Base-by-base conservation (phyloP, 495 filamentous ascomycete genomes). In the Xylaria venustula region DNA sequence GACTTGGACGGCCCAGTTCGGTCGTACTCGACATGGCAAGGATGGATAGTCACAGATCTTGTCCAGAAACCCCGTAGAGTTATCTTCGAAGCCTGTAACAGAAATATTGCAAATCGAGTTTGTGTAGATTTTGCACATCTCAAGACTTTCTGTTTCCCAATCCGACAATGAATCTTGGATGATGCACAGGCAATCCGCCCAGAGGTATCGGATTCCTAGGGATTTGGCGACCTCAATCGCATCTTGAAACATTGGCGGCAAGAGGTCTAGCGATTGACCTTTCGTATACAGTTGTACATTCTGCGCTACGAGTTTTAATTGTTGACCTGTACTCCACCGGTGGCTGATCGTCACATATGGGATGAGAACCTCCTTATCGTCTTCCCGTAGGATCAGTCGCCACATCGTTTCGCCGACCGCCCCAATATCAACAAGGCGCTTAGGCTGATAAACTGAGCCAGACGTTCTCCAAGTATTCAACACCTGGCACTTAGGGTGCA, bases 181-280 rank as follows among this genome's bases (percentile, higher is more conserved):
- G 34, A 68, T 68, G 12, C 66, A 68, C 3, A 68, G 17, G 7
- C 66, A 36, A 23, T 68, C 66, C 14, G 61, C 62, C 66, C 66
- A 68, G 4, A 68, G 7, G 36, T 68, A 61, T 11, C 60, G 63
- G 34, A 68, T 17, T 0, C 30, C 14, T 19, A 68, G 25, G 34
- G 59, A 48, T 14, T 65, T 64, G 34, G 32, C 32, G 0, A 68
- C 42, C 26, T 58, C 59, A 17, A 68, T 58, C 2, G 63, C 60
- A 25, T 68, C 30, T 2, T 50, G 62, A 44, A 68, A 65, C 0
- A 63, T 59, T 23, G 12, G 59, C 3, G 63, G 63, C 11, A 65
- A 62, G 8, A 42, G 17, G 7, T 22, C 3, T 17, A 53, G 1
- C 11, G 50, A 6, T 17, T 53, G 30, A 20, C 11, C 22, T 4